Percentiles rank a stretch among this genome's conserved stretches.
Conservation (phyloP, 1,139 yeast genomes). For the Tardiomyces blankii region DNA sequence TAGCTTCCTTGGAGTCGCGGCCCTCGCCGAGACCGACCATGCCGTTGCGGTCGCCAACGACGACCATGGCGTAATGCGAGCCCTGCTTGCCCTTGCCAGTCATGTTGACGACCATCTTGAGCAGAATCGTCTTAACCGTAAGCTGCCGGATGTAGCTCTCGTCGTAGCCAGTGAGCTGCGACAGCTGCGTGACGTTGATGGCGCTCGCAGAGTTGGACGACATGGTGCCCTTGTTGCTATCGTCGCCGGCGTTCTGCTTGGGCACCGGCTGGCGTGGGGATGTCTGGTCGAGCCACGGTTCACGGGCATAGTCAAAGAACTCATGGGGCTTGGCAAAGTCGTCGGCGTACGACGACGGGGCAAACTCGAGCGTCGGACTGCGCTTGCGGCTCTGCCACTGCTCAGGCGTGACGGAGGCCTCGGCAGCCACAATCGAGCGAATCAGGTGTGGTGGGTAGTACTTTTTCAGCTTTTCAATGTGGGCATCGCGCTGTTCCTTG, state of each 20-base stretch:
- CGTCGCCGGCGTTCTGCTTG: conserved; percentile 13
- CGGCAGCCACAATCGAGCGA: conserved; percentile 73
- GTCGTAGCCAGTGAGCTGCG: conserved; percentile 60
- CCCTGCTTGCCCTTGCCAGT: conserved; percentile 90
- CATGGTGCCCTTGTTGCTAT: conserved; percentile 9
- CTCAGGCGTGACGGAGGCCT: conserved; percentile 57
- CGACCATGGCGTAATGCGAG: conserved; percentile 73
- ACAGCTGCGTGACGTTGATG: conserved; percentile 24
- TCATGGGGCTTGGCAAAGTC: conserved; percentile 48
- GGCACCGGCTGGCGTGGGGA: conserved; percentile 35
- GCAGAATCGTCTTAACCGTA: conserved; percentile 22
- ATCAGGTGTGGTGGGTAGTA: conserved; percentile 70
- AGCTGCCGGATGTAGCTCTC: conserved; percentile 53
- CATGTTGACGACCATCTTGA: conserved; percentile 80
- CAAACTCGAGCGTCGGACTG: conserved; percentile 35
- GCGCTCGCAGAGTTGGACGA: conserved; percentile 33
- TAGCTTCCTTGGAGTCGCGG: conserved; percentile 68
- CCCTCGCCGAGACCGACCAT: conserved; percentile 93
- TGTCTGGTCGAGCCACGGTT: conserved; percentile 33
- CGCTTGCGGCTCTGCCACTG: conserved; percentile 34
- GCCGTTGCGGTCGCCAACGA: conserved; percentile 90
- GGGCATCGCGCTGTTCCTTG: conserved; percentile 27
- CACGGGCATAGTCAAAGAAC: conserved; percentile 43
- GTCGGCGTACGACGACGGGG: conserved; percentile 45
- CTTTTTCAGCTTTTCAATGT: conserved; percentile 49